Percentiles rank a stretch among this genome's conserved stretches.
Conservation (phyloP, 371 early-diverging fungal species). For the Funneliformis caledonium region DNA sequence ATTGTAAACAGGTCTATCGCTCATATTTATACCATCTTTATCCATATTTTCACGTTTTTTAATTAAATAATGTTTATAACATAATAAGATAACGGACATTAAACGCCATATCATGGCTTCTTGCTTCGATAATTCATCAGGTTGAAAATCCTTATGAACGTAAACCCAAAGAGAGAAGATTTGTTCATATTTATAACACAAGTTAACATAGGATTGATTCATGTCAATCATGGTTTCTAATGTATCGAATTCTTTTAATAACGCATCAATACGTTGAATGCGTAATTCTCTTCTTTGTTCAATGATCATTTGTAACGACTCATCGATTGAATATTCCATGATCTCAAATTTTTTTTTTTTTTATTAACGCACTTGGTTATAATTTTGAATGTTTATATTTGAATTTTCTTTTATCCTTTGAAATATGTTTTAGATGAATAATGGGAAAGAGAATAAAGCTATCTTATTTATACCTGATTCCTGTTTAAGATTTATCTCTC, state of each 20-base stretch:
- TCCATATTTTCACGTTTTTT: not conserved
- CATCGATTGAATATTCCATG: not conserved
- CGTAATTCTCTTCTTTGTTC: not conserved
- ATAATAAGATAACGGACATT: not conserved
- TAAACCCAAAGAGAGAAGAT: not conserved
- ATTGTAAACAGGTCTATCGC: not conserved
- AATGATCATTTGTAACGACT: not conserved
- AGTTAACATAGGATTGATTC: not conserved
- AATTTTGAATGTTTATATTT: too few relatives aligned
- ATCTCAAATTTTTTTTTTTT: too few relatives aligned
- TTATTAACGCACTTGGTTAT: too few relatives aligned
- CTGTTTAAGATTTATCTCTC: too few relatives aligned
- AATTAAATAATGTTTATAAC: slow-evolving; percentile 1
- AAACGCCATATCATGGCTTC: not conserved
- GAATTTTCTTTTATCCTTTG: too few relatives aligned
- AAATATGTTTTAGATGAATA: too few relatives aligned
- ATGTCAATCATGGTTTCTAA: not conserved
- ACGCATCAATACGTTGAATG: not conserved
- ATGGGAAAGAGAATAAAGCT: too few relatives aligned
- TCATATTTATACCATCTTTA: not conserved
- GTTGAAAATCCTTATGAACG: not conserved
- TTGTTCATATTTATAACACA: slow-evolving; percentile 17
- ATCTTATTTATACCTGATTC: too few relatives aligned
- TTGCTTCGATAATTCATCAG: not conserved
- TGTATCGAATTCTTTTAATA: not conserved